Conservation (phyloP, 768 basidiomycete genomes). For the Collybia sp. region DNA sequence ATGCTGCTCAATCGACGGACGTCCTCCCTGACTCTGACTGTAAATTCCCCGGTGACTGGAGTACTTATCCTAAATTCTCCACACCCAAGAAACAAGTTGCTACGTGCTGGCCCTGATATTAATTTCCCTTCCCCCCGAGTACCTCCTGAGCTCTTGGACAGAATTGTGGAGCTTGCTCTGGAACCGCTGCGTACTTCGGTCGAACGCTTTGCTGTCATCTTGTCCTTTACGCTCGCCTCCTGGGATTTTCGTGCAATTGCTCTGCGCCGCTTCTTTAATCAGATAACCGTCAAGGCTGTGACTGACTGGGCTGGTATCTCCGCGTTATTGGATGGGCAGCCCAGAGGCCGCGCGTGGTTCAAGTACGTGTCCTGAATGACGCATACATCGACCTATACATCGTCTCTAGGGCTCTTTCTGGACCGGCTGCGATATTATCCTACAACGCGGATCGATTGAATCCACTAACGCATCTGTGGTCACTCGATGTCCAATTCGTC, state of each 20-base stretch:
- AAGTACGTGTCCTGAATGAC: neutral
- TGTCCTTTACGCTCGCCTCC: conserved; percentile 35
- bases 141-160: conserved; percentile 32
- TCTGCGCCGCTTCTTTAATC: conserved; percentile 31
- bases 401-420: conserved; percentile 22
- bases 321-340: conserved; percentile 17
- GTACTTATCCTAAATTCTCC: no score
- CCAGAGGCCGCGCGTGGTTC: conserved; percentile 6
- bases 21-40: no score
- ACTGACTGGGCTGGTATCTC: conserved; percentile 18
- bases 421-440: conserved; percentile 25
- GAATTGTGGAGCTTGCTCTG: conserved; percentile 24
- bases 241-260: conserved; percentile 35
- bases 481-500: conserved; percentile 36
- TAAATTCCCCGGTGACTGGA: no score
- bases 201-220: conserved; percentile 26
- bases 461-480: conserved; percentile 28
- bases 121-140: conserved; percentile 18
- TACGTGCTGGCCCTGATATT: no score
- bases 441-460: conserved; percentile 17
- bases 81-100: no score
- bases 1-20: no score
- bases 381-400: conserved; percentile 4
- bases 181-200: conserved; percentile 1
- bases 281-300: conserved; percentile 20